These are phyloP conservation scores for Alnus glutinosa DNA, from an alignment of 306 rosid genomes.

Conservation along the genomic window DNA sequence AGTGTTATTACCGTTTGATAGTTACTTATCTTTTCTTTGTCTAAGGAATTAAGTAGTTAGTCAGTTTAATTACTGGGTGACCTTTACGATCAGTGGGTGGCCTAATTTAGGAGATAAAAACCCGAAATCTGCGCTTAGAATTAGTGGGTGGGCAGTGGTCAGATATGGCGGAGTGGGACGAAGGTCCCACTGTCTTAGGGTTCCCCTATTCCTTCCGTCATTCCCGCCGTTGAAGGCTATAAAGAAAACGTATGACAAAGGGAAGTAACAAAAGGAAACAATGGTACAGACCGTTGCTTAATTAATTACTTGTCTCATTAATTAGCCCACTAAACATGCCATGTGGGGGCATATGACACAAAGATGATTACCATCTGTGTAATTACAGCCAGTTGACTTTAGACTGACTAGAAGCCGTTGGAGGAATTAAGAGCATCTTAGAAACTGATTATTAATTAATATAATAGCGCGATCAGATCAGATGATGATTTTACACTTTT, in stretches of 20 bases:
- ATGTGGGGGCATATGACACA: slow-evolving; percentile 33
- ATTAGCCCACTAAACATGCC: slow-evolving; percentile 27
- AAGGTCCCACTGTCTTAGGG: slow-evolving; percentile 35
- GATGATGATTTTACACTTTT: neutral
- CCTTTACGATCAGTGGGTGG: slow-evolving; percentile 2
- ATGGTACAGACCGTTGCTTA: neutral
- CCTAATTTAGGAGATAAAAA: neutral
- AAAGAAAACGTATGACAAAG: neutral
- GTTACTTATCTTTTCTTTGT: too few species aligned
- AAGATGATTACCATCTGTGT: slow-evolving; percentile 17
- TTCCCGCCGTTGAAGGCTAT: slow-evolving; percentile 48
- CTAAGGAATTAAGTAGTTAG: neutral
- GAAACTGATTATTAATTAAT: slow-evolving; percentile 20
- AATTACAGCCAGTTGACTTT: slow-evolving; percentile 29
- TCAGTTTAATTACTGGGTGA: neutral
- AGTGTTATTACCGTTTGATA: neutral
- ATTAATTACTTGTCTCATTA: neutral
- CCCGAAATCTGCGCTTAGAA: slow-evolving; percentile 26
- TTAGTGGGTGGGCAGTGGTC: neutral
- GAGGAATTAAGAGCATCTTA: slow-evolving; percentile 22
- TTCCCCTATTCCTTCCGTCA: slow-evolving; percentile 29
- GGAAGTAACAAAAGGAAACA: neutral
- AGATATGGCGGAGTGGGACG: slow-evolving; percentile 23
- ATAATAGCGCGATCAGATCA: slow-evolving; percentile 10
- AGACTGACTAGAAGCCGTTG: neutral